phyloP scores from a whole-genome alignment of 176 grass and related monocot genomes.

The Aegilops speltoides region DNA sequence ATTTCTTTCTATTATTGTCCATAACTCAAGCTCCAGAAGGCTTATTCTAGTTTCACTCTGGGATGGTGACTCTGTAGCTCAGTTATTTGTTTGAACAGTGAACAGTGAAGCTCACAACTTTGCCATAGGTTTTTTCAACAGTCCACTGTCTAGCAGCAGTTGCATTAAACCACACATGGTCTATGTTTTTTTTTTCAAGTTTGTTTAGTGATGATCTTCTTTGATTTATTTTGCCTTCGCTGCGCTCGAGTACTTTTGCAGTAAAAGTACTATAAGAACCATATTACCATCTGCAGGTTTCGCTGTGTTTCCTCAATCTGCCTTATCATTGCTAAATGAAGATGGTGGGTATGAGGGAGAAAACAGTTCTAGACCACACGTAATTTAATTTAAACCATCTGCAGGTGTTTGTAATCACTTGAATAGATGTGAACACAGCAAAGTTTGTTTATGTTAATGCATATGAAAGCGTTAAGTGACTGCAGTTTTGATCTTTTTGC shows the following conservation, averaged over 20 bases:
- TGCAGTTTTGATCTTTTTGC: neutral
- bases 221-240: neutral
- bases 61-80: constrained; percentile 2
- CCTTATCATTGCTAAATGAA: neutral
- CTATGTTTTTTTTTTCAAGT: neutral
- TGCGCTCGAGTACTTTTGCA: neutral
- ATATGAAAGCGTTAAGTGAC: neutral
- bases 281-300: neutral
- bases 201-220: constrained; percentile 2
- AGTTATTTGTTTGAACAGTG: neutral
- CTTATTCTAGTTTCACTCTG: constrained; percentile 27
- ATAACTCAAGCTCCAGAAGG: constrained; percentile 7
- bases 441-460: neutral
- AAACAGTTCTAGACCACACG: neutral
- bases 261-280: neutral
- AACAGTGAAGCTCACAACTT: neutral
- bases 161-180: neutral
- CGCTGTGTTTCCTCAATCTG: neutral
- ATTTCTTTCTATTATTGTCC: neutral
- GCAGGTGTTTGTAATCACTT: neutral
- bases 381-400: neutral
- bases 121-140: neutral
- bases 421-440: neutral
- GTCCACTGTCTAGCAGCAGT: neutral
- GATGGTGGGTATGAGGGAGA: neutral